A percentile compares a stretch with the other conserved stretches of the same genome.
Conservation (phyloP, 331 rosid species). For the Malus hybrid region DNA sequence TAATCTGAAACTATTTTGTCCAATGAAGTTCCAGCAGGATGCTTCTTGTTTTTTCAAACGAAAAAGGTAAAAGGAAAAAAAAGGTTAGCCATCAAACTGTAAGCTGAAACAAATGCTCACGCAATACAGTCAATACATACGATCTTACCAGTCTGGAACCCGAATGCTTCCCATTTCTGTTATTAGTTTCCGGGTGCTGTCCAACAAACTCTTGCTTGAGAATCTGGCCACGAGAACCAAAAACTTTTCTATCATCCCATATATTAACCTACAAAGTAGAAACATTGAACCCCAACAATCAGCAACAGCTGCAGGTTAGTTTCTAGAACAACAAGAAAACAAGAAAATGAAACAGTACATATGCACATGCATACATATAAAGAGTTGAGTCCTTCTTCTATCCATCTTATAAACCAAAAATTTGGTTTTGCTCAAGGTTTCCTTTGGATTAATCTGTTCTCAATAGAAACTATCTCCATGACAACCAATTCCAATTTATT, state of each 20-base stretch:
- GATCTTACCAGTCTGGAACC: conserved; percentile 54
- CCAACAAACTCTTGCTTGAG: conserved; percentile 85
- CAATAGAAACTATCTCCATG: background rate
- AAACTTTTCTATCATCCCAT: conserved; percentile 98
- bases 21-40: conserved; percentile 61
- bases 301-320: background rate
- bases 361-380: background rate
- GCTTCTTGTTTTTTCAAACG: conserved; percentile 37
- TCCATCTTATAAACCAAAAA: background rate
- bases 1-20: conserved; percentile 79
- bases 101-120: background rate
- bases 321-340: background rate
- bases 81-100: conserved; percentile 8
- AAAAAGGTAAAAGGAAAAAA: conserved; percentile 5
- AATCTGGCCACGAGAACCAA: conserved; percentile 94
- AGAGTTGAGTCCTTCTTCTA: background rate
- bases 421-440: background rate
- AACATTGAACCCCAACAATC: conserved; percentile 2
- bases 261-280: conserved; percentile 52
- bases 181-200: conserved; percentile 49
- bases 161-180: conserved; percentile 61
- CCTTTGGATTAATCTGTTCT: background rate
- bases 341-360: background rate
- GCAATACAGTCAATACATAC: conserved; percentile 6
- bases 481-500: background rate